phyloP scores from a whole-genome alignment of 2,329 filamentous ascomycete species.

The Fusarium austroafricanum region DNA sequence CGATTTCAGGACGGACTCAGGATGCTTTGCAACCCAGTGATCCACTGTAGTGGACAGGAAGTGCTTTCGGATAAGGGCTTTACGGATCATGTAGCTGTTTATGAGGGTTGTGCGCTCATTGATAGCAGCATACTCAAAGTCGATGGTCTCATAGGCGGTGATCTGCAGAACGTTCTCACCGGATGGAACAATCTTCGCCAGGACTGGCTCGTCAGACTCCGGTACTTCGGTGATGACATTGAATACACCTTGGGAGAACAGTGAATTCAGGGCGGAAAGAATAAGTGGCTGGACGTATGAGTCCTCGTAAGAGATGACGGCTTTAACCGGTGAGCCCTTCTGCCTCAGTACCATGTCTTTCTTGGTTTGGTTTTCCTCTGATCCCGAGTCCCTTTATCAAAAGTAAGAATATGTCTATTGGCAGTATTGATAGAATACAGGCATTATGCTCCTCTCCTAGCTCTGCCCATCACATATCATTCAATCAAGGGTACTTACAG shows the following conservation, averaged over 20 bases:
- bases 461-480: slow-evolving; percentile 21
- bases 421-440: slow-evolving; percentile 47
- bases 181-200: slow-evolving; percentile 52
- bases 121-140: slow-evolving; percentile 79
- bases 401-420: slow-evolving; percentile 55
- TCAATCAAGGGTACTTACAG: slow-evolving; percentile 72
- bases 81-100: slow-evolving; percentile 95
- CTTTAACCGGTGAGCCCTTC: slow-evolving; percentile 59
- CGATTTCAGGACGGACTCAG: slow-evolving; percentile 72
- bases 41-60: slow-evolving; percentile 87
- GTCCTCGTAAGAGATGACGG: slow-evolving; percentile 86
- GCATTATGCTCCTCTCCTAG: slow-evolving; percentile 39
- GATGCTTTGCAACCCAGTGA: slow-evolving; percentile 88
- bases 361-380: slow-evolving; percentile 19
- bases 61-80: slow-evolving; percentile 96
- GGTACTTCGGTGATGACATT: slow-evolving; percentile 64
- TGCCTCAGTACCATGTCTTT: slow-evolving; percentile 39
- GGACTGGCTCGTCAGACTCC: slow-evolving; percentile 48
- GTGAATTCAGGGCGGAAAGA: slow-evolving; percentile 73
- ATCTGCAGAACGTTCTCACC: slow-evolving; percentile 76
- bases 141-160: slow-evolving; percentile 85
- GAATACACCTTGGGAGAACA: slow-evolving; percentile 67
- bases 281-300: slow-evolving; percentile 90
- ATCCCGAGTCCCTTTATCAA: slow-evolving; percentile 44
- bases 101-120: slow-evolving; percentile 73